Base-by-base conservation (phyloP, 129 eudicot species). In the Pseudognaphalium luteoalbum region DNA sequence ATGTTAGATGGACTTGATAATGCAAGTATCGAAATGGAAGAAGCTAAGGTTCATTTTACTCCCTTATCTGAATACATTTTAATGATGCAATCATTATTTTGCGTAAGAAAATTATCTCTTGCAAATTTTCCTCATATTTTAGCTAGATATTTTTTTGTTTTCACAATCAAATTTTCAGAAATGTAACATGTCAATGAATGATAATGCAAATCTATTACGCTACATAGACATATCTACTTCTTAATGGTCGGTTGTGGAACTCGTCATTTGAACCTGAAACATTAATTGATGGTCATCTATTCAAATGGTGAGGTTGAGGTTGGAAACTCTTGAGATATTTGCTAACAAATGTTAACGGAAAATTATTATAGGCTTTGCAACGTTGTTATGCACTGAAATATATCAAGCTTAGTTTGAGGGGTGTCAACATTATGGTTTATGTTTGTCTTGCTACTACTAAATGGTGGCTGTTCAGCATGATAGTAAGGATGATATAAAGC, bases 1-100 rank as follows among this genome's bases (percentile, higher is more conserved):
- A 94, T 94, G 99, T 80, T 94, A 81, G 99, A 94, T 80, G 99
- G 99, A 68, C 97, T 91, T 67, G 99, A 91, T 70, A 89, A 91
- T 86, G 99, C 97, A 70, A 94, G 99, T 77, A 84, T 80, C 33
- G 97, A 91, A 83, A 94, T 94, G 94, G 97, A 88, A 75, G 90
- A 91, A 84, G 96, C 99, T 66, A 94, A 94, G 99, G 99, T 94
- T 75, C 41, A 0, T 12, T 37, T 37, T 74, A 63, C 51, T 69
- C 75, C 54, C 32, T 66, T 8, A 39, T 70, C 68, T 71, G 60
- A 50, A 64, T 25, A 64, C 69, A 14, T 63, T 63, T 5, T 66
- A 66, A 66, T 66, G 70, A 33, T 66, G 70, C 47, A 17, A 17
- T 6, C 20, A 4, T 30, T 12, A 32, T 20, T 64, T 32, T 4